Percentiles rank a stretch among this genome's conserved stretches.
These are phyloP conservation scores for Trichothecium roseum DNA, from an alignment of 2,329 filamentous ascomycete species.

Conservation along the genomic window DNA sequence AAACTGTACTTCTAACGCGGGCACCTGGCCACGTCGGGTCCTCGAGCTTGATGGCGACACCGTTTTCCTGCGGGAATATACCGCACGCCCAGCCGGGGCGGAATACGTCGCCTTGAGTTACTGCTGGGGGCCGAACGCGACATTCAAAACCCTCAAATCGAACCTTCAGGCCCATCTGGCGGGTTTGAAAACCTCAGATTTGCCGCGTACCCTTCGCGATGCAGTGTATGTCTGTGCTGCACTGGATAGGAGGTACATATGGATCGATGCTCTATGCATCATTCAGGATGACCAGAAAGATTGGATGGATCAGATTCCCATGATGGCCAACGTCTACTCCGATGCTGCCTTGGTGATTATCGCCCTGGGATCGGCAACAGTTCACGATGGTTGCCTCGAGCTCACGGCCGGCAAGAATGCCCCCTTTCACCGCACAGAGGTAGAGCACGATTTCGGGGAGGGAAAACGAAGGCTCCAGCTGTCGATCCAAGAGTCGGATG, in stretches of 20 bases:
- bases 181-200: neutral
- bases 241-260: constrained; percentile 2
- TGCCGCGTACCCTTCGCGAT: constrained; percentile 3
- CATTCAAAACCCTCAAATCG: constrained; percentile 2
- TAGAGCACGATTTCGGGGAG: too few species aligned
- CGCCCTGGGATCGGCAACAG: constrained; percentile 1
- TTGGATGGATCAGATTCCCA: constrained; percentile 2
- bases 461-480: too few species aligned
- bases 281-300: constrained; percentile 4
- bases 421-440: too few species aligned
- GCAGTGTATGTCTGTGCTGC: neutral
- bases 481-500: too few species aligned
- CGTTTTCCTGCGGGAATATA: too few species aligned
- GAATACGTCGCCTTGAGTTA: constrained; percentile 6
- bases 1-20: too few species aligned
- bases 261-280: neutral
- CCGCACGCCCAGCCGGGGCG: too few species aligned
- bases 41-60: too few species aligned
- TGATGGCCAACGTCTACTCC: constrained; percentile 6
- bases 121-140: constrained; percentile 4
- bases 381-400: constrained; percentile 3
- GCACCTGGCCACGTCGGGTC: too few species aligned
- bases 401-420: too few species aligned
- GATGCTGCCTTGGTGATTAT: constrained; percentile 1
- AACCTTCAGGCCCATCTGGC: constrained; percentile 2